Base-by-base conservation (phyloP, 768 basidiomycete genomes). In the Amylocystis lapponica region DNA sequence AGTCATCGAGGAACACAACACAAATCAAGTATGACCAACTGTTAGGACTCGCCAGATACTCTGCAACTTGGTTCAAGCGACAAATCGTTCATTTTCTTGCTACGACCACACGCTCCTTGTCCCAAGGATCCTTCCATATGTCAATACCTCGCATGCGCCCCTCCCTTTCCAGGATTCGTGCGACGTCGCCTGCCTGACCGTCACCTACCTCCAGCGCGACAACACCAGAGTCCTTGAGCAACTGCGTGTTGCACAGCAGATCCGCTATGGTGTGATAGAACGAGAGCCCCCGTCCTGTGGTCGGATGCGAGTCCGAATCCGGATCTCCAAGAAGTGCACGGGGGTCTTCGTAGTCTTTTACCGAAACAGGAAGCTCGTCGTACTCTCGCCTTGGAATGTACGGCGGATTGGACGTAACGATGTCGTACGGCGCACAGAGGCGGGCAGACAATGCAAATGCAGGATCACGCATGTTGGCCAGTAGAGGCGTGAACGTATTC, bases 321-420 rank as follows among this genome's bases (percentile, higher is more conserved):
- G 53, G 44, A 41, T 88, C 90, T 17, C 88, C 92, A 32, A 92
- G 71, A 19, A 97, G 75, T 10, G 94, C 94, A 13, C 67, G 71
- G 8, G 72, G 77, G 65, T 94, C 91, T 63, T 98, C 95, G 59
- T 78, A 87, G 40, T 76, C 69, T 39, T 66, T 75, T 41, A 97
- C 93, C 36, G 80, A 82, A n/a, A 57, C 47, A 7, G 83, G 75
- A 26, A 97, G 73, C 19, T 54, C 39, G 32, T 75, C 63, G 57
- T 82, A 94, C 46, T 85, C 82, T 29, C 63, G 52, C 49, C 61
- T 70, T 27, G 91, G 71, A 51, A 97, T 86, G 64, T 96, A 97
- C 9, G 90, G 86, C 20, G 87, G 86, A 64, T 93, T 94, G 13
- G 83, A 78, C 10, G 89, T 90, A 55, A 93, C 67, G 44, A 93